Evolutionary conservation across 352 stramenopile species (phyloP), one percentile per base, ranked within the genome.

Genomic region (Thalassiosira livingstoniorum): DNA sequence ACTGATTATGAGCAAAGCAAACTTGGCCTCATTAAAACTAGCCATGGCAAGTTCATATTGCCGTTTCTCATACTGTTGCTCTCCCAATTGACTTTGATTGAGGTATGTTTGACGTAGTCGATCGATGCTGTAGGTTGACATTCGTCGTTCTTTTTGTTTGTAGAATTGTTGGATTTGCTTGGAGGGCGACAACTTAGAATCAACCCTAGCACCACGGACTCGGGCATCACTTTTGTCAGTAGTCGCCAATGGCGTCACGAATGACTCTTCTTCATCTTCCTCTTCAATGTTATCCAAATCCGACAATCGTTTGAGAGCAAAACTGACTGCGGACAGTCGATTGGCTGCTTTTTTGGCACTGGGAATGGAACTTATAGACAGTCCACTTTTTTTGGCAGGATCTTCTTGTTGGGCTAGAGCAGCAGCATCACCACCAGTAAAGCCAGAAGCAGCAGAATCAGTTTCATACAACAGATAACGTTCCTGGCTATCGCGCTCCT

Each of bases 21-120:
- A 66, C 27, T 37, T 66, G 18, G 58, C 58, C 18, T 66, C 58
- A 29, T 66, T 66, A 21, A 66, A 66, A 5, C 3, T 42, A 10
- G 58, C 21, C 18, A 66, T 42, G 31, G 58, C 58, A 34, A 29
- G 18, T 31, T 31, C 58, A 21, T 66, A 66, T 39, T 66, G 21
- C 21, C 21, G 5, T 7, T 39, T 21, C 21, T 66, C 39, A 37
- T 66, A 66, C 23, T 37, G 58, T 7, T 66, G 21, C 21, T 66
- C 58, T 21, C 58, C 58, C 58, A 42, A 5, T 21, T 29, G 21
- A 11, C 4, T 66, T 37, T 43, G 58, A 23, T 4, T 37, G 27
- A 43, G 58, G 31, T 66, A 66, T 3, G 5, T 61, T 4, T 32
- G 5, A 13, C 53, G 5, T 25, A 61, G 21, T 15, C 39, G 7